Evolutionary conservation across 495 filamentous ascomycete species (phyloP), one percentile per base, ranked within the genome.

Genomic region (Immersiella caudata): DNA sequence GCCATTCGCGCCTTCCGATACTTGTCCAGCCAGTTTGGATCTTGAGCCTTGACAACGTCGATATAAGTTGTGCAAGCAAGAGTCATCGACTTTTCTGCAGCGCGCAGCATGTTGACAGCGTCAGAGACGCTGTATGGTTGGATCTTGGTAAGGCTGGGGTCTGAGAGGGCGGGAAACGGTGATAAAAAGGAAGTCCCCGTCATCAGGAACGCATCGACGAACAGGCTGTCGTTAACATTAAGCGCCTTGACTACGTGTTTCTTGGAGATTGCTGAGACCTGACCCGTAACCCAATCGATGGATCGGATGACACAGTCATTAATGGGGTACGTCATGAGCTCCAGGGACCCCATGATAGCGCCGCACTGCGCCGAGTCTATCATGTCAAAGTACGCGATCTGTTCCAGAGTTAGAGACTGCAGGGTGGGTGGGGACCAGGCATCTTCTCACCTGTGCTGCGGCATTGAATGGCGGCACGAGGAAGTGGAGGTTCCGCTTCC

Each of bases 381-480:
- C 73, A 89, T 86, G 65, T 90, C 86, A 60, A 96, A 87, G 75
- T 96, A 93, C 55, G 90, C 89, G 65, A 99, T 86, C 93, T 97
- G 71, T 58, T 33, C 49, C 7, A 21, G 4, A 12, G 67, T 75
- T 18, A 77, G 79, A 22, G 67, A 46, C 9, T 33, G 69, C 29
- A 51, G 65, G 65, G 25, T 6, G 27, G 11, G 25, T 25, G 40
- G 16, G 9, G 3, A n/a, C 14, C 25, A 24, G 33, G 79, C 24
- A 63, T 29, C 20, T 16, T 52, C 26, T 59, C 33, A 96, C 93
- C 86, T 98, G 94, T 59, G 93, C 91, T 67, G 91, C 89, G 54
- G 94, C 92, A 73, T 89, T 91, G 78, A 94, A 97, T 3, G 95
- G 96, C 16, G 96, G 91, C 60, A 97, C 91, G 60, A 92, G 85